A percentile compares a stretch with the other conserved stretches of the same genome.
These are phyloP conservation scores for Komagataella populi DNA, from an alignment of 805 yeast genomes.

Conservation along the genomic window DNA sequence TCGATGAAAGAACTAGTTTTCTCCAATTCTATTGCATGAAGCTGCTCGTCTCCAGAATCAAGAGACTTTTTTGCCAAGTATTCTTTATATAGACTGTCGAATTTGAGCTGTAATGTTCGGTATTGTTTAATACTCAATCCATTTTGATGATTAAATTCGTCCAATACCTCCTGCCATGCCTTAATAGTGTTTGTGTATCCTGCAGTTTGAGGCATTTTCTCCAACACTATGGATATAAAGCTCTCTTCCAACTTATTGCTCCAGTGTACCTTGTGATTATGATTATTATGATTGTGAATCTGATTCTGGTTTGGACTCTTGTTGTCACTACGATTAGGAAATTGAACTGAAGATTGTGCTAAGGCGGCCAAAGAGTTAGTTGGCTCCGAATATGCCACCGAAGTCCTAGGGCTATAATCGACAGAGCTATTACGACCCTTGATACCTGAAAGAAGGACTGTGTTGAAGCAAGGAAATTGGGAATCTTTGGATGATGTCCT, in stretches of 20 bases:
- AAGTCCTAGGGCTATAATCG: background rate
- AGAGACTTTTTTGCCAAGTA: background rate
- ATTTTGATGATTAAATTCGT: background rate
- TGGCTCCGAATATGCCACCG: background rate
- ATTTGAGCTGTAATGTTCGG: background rate
- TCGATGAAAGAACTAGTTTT: background rate
- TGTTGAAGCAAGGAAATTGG: background rate
- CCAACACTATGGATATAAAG: background rate
- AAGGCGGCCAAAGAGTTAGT: background rate
- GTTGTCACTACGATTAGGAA: background rate
- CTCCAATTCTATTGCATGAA: background rate
- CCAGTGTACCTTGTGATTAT: slow-evolving; percentile 1
- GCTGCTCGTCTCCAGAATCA: background rate
- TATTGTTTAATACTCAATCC: background rate
- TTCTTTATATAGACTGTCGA: background rate
- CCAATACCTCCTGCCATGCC: background rate
- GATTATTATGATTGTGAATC: background rate
- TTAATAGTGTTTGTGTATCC: slow-evolving; percentile 1
- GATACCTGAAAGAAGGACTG: background rate
- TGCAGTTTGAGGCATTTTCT: background rate
- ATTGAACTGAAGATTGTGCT: background rate
- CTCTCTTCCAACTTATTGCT: background rate
- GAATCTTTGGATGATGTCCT: background rate
- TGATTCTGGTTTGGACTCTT: background rate
- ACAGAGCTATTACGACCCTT: background rate